phyloP scores from a whole-genome alignment of 2,329 filamentous ascomycete species.

The Thelonectria olida region DNA sequence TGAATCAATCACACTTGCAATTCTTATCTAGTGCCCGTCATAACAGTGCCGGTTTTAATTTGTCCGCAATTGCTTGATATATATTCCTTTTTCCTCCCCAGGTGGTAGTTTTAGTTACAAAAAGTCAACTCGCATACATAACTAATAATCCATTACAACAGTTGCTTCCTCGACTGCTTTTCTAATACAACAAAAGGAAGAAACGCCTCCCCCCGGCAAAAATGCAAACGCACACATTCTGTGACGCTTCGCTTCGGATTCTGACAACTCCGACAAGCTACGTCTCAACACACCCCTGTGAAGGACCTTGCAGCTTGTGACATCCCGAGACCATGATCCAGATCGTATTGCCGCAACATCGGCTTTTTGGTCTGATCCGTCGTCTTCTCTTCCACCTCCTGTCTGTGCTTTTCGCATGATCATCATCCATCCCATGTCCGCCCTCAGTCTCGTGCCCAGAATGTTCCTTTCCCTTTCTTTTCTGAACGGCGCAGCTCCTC shows the following conservation, averaged over 20 bases:
- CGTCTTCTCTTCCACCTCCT: conserved; percentile 17
- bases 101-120: conserved; percentile 24
- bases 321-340: conserved; percentile 13
- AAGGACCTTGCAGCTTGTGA: conserved; percentile 4
- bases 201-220: conserved; percentile 34
- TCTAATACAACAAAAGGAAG: conserved; percentile 20
- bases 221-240: conserved; percentile 18
- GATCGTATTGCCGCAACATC: conserved; percentile 23
- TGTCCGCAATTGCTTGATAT: conserved; percentile 21
- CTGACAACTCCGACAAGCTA: conserved; percentile 13
- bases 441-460: conserved; percentile 17
- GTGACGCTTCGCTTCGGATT: conserved; percentile 15
- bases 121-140: conserved; percentile 24
- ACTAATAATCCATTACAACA: conserved; percentile 34
- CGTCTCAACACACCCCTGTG: conserved; percentile 17
- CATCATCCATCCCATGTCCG: conserved; percentile 21
- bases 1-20: too few species aligned
- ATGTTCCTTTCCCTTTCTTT: conserved; percentile 2
- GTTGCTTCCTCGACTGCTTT: conserved; percentile 16
- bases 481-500: conserved; percentile 3
- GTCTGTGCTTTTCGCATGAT: conserved; percentile 28
- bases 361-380: conserved; percentile 21
- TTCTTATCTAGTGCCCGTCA: background rate
- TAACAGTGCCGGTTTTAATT: background rate
- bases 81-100: background rate